Evolutionary conservation across 2,329 filamentous ascomycete genomes (phyloP), one percentile per base, ranked within the genome.

Genomic region (Neopestalotiopsis sp.): DNA sequence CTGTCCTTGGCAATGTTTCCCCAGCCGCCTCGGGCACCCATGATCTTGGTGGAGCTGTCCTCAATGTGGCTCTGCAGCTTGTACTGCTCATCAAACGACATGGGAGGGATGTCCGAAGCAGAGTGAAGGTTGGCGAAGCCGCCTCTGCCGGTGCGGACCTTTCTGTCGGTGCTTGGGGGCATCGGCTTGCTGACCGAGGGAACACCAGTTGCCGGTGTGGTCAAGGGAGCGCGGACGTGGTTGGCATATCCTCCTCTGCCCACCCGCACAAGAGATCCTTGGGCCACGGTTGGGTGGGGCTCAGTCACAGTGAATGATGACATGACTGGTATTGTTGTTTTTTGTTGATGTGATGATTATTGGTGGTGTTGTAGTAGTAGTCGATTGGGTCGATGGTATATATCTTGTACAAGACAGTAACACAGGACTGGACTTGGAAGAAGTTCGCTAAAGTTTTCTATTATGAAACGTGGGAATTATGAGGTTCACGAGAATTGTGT

Each of bases 21-120:
- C 28, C 88, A 89, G 67, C 90, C 90, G 71, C 90, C 90, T 61
- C 90, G 88, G 70, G 90, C 90, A 70, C 90, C 90, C 72, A 91
- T 87, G 79, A 89, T 85, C 81, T 88, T 88, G 28, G 86, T 82
- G 67, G 86, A 82, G 74, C 85, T 81, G 72, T 84, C 82, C 76
- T 85, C 84, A 67, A 87, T 81, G 69, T 85, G 81, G 74, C 85
- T 83, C 74, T 88, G 86, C 71, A 86, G 84, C 73, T 84, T 80
- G 74, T 89, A 87, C 78, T 91, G 89, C 81, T 91, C 90, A 78
- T 91, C 89, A 80, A 93, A 93, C 70, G 85, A 87, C 80, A 91
- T 86, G 74, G 88, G 85, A 75, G 87, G 84, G 63, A 88, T 85
- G 77, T 88, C 82, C 67, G 81, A 78, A 66, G 84, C 79, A 59